These are phyloP conservation scores for Eimeria necatrix DNA, from an alignment of 169 alveolate genomes.

Conservation along the genomic window DNA sequence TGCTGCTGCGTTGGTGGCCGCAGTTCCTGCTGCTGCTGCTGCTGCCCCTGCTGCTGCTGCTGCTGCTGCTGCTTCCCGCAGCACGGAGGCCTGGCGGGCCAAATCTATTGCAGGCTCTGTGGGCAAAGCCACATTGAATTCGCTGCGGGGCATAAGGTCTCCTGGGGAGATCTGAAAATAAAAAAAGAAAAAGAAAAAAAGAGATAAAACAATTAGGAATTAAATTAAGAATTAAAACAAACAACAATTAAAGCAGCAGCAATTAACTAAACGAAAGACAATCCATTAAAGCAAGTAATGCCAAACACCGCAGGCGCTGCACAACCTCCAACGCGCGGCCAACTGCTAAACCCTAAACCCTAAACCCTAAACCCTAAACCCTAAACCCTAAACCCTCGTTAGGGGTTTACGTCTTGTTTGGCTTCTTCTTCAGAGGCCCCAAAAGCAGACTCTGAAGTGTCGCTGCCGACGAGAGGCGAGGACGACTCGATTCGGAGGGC, in stretches of 20 bases:
- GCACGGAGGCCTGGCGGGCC: background rate
- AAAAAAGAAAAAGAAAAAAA: background rate
- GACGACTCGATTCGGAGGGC: background rate
- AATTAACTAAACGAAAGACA: background rate
- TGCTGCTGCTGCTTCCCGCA: background rate
- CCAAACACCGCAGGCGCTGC: too few species aligned
- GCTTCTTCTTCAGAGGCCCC: too few species aligned
- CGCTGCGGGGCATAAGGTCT: constrained; percentile 8
- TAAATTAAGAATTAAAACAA: background rate
- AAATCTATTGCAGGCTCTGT: background rate
- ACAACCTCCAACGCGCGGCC: too few species aligned
- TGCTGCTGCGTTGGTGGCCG: background rate
- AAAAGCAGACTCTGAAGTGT: too few species aligned
- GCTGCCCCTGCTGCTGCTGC: constrained; percentile 2
- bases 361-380: too few species aligned
- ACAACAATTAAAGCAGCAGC: background rate
- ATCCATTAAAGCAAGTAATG: background rate
- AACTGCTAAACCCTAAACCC: too few species aligned
- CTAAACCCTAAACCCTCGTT: too few species aligned
- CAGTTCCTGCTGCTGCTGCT: background rate
- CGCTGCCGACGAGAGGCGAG: too few species aligned
- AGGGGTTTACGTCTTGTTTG: too few species aligned
- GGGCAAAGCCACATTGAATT: background rate
- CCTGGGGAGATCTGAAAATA: background rate
- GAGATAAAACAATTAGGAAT: background rate